phyloP scores from a whole-genome alignment of 768 basidiomycete genomes.

The Termitomyces sp. region DNA sequence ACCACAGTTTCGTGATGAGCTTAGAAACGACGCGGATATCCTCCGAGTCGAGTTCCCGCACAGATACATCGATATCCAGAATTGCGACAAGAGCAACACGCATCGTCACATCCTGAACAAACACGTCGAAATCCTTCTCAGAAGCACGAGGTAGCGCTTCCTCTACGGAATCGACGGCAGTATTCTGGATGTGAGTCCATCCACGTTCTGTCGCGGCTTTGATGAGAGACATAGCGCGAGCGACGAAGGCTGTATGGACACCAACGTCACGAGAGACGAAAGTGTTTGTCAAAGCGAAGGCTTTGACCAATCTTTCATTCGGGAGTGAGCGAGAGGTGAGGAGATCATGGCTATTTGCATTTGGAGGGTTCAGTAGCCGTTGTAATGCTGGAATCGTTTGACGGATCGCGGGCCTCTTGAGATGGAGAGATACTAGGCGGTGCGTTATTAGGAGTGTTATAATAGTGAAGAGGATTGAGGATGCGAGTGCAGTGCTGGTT shows the following conservation, averaged over 20 bases:
- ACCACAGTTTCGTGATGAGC: conserved; percentile 43
- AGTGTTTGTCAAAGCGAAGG: conserved; percentile 38
- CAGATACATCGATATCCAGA: conserved; percentile 26
- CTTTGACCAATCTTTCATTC: conserved; percentile 27
- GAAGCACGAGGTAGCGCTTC: conserved; percentile 12
- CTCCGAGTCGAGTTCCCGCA: conserved; percentile 21
- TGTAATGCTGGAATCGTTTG: conserved; percentile 2
- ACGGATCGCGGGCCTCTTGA: neutral
- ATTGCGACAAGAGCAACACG: conserved; percentile 37
- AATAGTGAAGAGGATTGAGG: neutral
- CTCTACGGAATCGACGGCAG: conserved; percentile 25
- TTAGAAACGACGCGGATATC: conserved; percentile 32
- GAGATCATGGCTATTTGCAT: conserved; percentile 9
- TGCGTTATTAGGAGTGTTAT: neutral
- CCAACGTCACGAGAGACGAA: conserved; percentile 38
- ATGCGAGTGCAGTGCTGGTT: neutral
- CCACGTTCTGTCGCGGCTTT: conserved; percentile 19
- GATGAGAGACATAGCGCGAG: conserved; percentile 23
- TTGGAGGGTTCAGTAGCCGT: conserved; percentile 8
- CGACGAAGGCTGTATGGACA: conserved; percentile 31
- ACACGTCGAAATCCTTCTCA: conserved; percentile 26
- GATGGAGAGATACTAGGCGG: neutral
- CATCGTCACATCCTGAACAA: conserved; percentile 40
- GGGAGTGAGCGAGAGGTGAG: conserved; percentile 28
- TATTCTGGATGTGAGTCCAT: conserved; percentile 28